Percentiles rank a stretch among this genome's conserved stretches.
phyloP scores from a whole-genome alignment of 768 basidiomycete genomes.

The Pleurotus platypus region DNA sequence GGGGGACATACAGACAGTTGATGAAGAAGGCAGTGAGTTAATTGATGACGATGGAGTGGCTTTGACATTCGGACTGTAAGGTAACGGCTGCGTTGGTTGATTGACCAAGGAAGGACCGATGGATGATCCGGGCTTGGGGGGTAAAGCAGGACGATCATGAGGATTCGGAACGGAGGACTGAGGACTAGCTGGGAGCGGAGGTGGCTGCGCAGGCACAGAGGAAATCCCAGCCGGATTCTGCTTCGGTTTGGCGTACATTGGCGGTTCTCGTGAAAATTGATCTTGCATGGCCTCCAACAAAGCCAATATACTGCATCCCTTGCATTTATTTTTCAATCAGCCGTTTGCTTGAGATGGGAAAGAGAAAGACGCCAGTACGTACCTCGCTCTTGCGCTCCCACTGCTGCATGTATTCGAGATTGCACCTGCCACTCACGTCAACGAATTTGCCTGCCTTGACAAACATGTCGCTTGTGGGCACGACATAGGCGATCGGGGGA shows the following conservation, averaged over 20 bases:
- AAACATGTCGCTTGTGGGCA: slow-evolving; percentile 88
- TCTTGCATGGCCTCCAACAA: slow-evolving; percentile 77
- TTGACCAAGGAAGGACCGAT: background rate
- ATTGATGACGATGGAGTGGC: slow-evolving; percentile 1
- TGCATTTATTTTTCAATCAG: background rate
- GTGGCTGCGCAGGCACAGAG: slow-evolving; percentile 20
- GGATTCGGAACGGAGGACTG: background rate
- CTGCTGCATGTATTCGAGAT: slow-evolving; percentile 62
- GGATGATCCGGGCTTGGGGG: slow-evolving; percentile 26
- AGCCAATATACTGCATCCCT: slow-evolving; percentile 76
- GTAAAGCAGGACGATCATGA: slow-evolving; percentile 26
- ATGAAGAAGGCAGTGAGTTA: background rate
- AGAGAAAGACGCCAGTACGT: slow-evolving; percentile 24
- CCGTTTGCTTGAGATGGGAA: slow-evolving; percentile 9
- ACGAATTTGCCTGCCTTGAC: slow-evolving; percentile 72
- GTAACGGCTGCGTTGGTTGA: background rate
- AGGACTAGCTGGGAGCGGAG: slow-evolving; percentile 17
- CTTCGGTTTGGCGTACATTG: slow-evolving; percentile 83
- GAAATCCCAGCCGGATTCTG: slow-evolving; percentile 14
- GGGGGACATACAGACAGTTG: slow-evolving; percentile 2
- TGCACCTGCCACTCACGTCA: slow-evolving; percentile 77
- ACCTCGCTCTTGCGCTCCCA: slow-evolving; percentile 90
- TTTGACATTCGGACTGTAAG: slow-evolving; percentile 1
- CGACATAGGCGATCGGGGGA: slow-evolving; percentile 87
- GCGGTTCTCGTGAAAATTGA: slow-evolving; percentile 82